Conservation (phyloP, 768 basidiomycete genomes). For the Neoboletus magnificus region DNA sequence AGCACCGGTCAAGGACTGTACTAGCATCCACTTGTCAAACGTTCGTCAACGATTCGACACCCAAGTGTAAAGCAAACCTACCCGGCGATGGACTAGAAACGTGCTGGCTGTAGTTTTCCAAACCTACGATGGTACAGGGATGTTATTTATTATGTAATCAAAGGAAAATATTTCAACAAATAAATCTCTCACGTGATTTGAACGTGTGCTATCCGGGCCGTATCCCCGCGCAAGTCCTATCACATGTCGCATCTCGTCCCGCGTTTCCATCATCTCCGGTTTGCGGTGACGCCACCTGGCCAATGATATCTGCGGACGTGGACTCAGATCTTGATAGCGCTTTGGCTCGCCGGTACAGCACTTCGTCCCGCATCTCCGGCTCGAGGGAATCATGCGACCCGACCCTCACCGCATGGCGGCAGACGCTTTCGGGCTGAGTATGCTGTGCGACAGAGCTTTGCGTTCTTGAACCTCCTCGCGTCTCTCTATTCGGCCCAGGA, state of each 20-base stretch:
- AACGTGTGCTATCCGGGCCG: background rate
- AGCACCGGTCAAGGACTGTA: slow-evolving; percentile 25
- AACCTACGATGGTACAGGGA: background rate
- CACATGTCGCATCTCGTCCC: slow-evolving; percentile 1
- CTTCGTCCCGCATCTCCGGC: slow-evolving; percentile 11
- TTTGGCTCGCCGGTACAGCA: slow-evolving; percentile 7
- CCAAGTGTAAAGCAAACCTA: slow-evolving; percentile 1
- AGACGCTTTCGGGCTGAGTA: slow-evolving; percentile 10
- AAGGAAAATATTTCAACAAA: background rate
- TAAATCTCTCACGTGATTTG: background rate
- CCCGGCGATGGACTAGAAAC: slow-evolving; percentile 6
- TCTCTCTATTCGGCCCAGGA: slow-evolving; percentile 3
- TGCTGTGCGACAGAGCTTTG: slow-evolving; percentile 12
- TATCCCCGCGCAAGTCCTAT: background rate
- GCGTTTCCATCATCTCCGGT: slow-evolving; percentile 7
- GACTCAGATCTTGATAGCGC: slow-evolving; percentile 9
- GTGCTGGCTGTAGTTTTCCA: slow-evolving; percentile 4
- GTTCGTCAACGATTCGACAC: background rate
- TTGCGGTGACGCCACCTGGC: background rate
- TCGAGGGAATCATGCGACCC: slow-evolving; percentile 21
- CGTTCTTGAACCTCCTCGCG: background rate
- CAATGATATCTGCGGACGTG: background rate
- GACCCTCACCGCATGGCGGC: background rate
- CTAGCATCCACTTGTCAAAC: background rate
- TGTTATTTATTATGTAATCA: slow-evolving; percentile 19